phyloP scores from a whole-genome alignment of 192 early-diverging fungal genomes.

The Backusella parvicylindrica region DNA sequence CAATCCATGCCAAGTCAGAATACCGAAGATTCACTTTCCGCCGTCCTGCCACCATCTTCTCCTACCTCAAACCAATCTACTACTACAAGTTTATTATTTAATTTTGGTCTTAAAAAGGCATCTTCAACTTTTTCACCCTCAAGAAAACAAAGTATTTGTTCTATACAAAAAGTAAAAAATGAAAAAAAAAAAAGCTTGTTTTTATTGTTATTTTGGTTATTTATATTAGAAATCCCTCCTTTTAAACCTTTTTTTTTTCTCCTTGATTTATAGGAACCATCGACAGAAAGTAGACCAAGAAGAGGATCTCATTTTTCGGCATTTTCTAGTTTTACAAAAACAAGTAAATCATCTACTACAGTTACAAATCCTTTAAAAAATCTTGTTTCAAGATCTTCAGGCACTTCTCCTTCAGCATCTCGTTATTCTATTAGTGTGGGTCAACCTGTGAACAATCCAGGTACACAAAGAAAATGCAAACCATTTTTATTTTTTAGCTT shows the following conservation, averaged over 20 bases:
- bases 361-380: slow-evolving; percentile 10
- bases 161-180: not conserved
- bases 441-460: slow-evolving; percentile 44
- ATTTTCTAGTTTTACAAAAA: slow-evolving; percentile 19
- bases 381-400: slow-evolving; percentile 8
- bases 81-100: slow-evolving; percentile 5
- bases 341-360: slow-evolving; percentile 11
- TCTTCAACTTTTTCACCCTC: not conserved
- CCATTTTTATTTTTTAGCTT: not conserved
- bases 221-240: not conserved
- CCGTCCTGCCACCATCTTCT: not conserved
- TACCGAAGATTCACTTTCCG: slow-evolving; percentile 3
- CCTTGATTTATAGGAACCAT: slow-evolving; percentile 7
- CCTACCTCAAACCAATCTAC: not conserved
- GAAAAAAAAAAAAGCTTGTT: not conserved
- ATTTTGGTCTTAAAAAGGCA: slow-evolving; percentile 11
- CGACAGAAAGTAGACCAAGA: slow-evolving; percentile 10
- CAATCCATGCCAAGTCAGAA: slow-evolving; percentile 1
- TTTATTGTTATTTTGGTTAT: not conserved
- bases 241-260: not conserved
- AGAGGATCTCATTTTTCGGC: slow-evolving; percentile 19
- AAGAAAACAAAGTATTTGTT: slow-evolving; percentile 9
- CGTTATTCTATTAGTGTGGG: slow-evolving; percentile 31
- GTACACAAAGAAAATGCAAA: slow-evolving; percentile 17
- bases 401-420: slow-evolving; percentile 7